Evolutionary conservation across 2,329 filamentous ascomycete species (phyloP), one percentile per base, ranked within the genome.

Genomic region (Monilinia polystroma): DNA sequence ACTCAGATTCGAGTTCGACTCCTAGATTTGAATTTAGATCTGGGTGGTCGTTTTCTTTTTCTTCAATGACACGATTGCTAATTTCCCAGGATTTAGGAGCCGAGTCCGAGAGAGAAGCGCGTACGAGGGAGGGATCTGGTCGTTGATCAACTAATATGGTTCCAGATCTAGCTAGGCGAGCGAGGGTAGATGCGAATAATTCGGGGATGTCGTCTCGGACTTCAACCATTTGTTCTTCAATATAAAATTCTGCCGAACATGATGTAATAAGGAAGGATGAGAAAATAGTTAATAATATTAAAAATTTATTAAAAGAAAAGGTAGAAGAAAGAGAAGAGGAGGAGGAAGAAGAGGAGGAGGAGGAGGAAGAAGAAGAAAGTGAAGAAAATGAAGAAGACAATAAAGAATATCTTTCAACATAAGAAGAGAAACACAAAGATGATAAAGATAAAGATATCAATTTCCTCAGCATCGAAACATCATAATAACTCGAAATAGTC

Each of bases 141-240:
- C 69, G 67, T 53, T 64, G 73, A 75, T 76, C 75, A 71, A 74
- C 73, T 1, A 76, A 55, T 57, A 76, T 72, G 5, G 68, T 70
- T n/a, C 75, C 75, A 23, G 73, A 73, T 67, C 69, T 63, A 68
- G 73, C 71, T 58, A 75, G 70, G n/a, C 68, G 69, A 16, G 66
- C 70, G 41, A 75, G 64, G 56, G 73, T 66, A 57, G 71, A 75
- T 71, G 68, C 68, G 35, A 72, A 63, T 53, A 66, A 45, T 52
- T 71, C 67, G 26, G 67, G 32, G 45, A 69, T 66, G 10, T 66
- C 67, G 38, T 67, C 53, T 52, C 66, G 32, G 14, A 63, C 54
- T 60, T 75, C 74, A 12, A 75, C 56, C 72, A 75, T 71, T 55
- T 70, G 67, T 56, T 73, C 74, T 53, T 72, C 67, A 47, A 75